These are phyloP conservation scores for Chamaecrista fasciculata DNA, from an alignment of 306 rosid species.

Conservation along the genomic window DNA sequence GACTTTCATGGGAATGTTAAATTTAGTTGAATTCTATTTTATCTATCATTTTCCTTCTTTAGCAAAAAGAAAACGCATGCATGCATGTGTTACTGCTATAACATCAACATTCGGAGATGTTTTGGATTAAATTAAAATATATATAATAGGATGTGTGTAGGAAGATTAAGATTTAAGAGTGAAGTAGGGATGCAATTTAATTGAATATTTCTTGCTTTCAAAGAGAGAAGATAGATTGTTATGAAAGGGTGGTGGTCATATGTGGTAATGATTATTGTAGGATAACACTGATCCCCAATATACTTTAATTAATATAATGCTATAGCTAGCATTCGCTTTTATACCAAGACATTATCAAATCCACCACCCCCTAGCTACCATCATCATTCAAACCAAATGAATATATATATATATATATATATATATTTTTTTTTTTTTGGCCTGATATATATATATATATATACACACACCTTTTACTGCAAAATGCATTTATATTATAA, in stretches of 20 bases:
- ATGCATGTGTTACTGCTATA: background rate
- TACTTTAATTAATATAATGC: too few relatives aligned
- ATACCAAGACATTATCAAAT: conserved; percentile 53
- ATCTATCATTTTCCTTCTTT: background rate
- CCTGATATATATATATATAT: too few relatives aligned
- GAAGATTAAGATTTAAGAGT: conserved; percentile 12
- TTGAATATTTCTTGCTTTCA: conserved; percentile 45
- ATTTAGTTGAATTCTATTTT: background rate
- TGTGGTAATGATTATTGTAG: conserved; percentile 47
- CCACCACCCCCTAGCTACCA: conserved; percentile 39
- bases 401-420: background rate
- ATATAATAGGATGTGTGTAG: background rate
- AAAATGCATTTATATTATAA: too few relatives aligned
- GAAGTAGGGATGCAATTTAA: conserved; percentile 33
- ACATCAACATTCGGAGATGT: background rate
- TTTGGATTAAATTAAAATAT: background rate
- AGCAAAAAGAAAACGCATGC: background rate
- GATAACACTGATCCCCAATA: background rate
- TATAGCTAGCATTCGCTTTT: conserved; percentile 52
- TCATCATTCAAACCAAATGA: conserved; percentile 25
- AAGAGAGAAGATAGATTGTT: conserved; percentile 51
- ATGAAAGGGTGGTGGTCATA: conserved; percentile 41
- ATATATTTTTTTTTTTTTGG: too few relatives aligned
- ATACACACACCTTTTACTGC: too few relatives aligned
- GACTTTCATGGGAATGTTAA: background rate